phyloP scores from a whole-genome alignment of 2,329 filamentous ascomycete species.

The Tolypocladium inflatum region DNA sequence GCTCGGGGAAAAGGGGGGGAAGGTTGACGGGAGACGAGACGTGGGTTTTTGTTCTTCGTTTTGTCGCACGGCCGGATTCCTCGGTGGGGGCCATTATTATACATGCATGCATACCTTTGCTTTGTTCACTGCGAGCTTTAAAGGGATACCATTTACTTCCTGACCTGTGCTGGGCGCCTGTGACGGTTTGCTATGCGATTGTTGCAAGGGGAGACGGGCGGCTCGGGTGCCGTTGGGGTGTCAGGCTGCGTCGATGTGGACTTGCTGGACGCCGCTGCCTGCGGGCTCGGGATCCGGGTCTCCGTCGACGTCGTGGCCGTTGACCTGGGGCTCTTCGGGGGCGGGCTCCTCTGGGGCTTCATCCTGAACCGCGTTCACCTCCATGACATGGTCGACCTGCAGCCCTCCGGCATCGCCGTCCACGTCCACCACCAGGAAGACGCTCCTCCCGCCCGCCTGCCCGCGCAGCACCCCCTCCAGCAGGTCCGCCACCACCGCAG shows the following conservation, averaged over 20 bases:
- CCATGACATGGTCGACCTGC: not conserved
- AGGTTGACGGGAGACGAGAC: not conserved
- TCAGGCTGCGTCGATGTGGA: not conserved
- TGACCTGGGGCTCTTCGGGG: not conserved
- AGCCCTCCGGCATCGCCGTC: not conserved
- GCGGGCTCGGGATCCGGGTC: not conserved
- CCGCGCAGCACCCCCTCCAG: constrained; percentile 17
- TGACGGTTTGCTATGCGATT: not conserved
- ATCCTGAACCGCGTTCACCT: not conserved
- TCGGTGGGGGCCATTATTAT: not conserved
- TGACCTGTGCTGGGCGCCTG: not conserved
- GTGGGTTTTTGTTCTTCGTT: not conserved
- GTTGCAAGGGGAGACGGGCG: too few relatives aligned
- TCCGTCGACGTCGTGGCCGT: not conserved
- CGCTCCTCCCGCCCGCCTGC: constrained; percentile 9
- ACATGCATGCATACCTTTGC: not conserved
- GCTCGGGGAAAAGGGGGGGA: too few relatives aligned
- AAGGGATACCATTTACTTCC: not conserved
- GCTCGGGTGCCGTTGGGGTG: not conserved
- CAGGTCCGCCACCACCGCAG: constrained; percentile 14
- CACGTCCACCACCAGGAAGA: constrained; percentile 15
- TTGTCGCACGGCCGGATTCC: not conserved
- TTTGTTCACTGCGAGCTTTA: too few relatives aligned
- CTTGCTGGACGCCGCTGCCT: not conserved
- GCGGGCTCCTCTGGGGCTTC: not conserved